Evolutionary conservation across 1,284 basidiomycete species (phyloP), one percentile per base, ranked within the genome.

Genomic region (Puccinia coronata): DNA sequence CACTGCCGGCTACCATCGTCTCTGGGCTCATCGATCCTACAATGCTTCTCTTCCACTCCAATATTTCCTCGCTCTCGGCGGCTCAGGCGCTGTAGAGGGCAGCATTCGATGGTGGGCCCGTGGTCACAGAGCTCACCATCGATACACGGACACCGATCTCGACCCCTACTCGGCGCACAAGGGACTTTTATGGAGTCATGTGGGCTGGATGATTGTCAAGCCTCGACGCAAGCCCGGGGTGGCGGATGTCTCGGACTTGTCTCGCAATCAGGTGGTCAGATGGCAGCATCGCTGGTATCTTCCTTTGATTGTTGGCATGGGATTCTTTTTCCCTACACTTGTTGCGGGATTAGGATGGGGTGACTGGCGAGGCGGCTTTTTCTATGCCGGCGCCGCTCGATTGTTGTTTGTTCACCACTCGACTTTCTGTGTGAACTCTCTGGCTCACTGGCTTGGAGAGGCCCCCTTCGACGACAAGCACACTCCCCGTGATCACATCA

Each of bases 31-130:
- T 86, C 91, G 94, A 75, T 89, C 92, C 0, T 96, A 95, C 87
- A 96, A 95, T 85, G 95, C 94, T 23, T 91, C 91, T 0, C 88
- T 88, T 81, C 91, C 92, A 12, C 88, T 96, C 3, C 91, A 96
- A 85, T 94, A 93, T 86, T 87, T 90, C 84, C 90, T 96, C 75
- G 92, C 93, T 16, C 83, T 92, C 34, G 89, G 91, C 12, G 95
- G 94, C 78, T 91, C 93, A 23, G 94, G 94, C 78, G 93, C 95
- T 14, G 92, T 94, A 47, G 90, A 96, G 85, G 94, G 95, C 31
- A 94, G 93, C 28, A 94, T 96, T 87, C 92, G 92, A 86, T 96
- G 94, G 95, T 96, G 95, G 95, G 91, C 91, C 23, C 90, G 94
- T 69, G 93, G 93, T 82, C 94, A 96, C 88, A 92, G 95, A 82